Conservation (phyloP, 257 asterid species). For the Solanum corneliomulleri region DNA sequence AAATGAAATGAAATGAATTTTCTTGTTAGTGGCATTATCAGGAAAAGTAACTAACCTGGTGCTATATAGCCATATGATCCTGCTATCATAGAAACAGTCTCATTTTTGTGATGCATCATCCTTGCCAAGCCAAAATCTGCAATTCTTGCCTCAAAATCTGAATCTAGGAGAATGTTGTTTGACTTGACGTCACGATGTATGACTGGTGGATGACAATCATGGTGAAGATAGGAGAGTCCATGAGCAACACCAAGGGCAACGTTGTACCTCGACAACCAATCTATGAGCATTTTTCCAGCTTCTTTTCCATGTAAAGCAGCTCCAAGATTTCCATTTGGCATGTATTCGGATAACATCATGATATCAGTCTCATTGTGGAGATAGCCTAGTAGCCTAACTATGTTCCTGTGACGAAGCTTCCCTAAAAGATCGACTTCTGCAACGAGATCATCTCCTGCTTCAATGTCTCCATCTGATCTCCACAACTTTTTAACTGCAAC, state of each 20-base stretch:
- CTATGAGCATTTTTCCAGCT: slow-evolving; percentile 38
- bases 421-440: slow-evolving; percentile 61
- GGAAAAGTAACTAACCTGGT: slow-evolving; percentile 36
- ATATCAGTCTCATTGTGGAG: slow-evolving; percentile 59
- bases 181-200: slow-evolving; percentile 77
- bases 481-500: slow-evolving; percentile 74
- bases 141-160: slow-evolving; percentile 55
- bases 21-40: not conserved
- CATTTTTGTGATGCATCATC: slow-evolving; percentile 47
- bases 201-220: slow-evolving; percentile 65
- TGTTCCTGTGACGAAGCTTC: slow-evolving; percentile 64
- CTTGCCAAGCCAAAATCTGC: slow-evolving; percentile 86
- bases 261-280: slow-evolving; percentile 82
- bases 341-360: slow-evolving; percentile 66
- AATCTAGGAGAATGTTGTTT: slow-evolving; percentile 54
- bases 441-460: slow-evolving; percentile 48
- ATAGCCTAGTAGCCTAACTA: slow-evolving; percentile 56
- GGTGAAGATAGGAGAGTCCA: slow-evolving; percentile 75
- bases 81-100: slow-evolving; percentile 72
- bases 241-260: slow-evolving; percentile 70
- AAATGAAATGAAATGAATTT: not conserved
- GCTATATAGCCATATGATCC: slow-evolving; percentile 90
- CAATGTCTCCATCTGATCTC: slow-evolving; percentile 47
- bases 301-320: slow-evolving; percentile 55
- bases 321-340: slow-evolving; percentile 77